phyloP scores from a whole-genome alignment of 441 rosid genomes.

The Mallotus repandus region DNA sequence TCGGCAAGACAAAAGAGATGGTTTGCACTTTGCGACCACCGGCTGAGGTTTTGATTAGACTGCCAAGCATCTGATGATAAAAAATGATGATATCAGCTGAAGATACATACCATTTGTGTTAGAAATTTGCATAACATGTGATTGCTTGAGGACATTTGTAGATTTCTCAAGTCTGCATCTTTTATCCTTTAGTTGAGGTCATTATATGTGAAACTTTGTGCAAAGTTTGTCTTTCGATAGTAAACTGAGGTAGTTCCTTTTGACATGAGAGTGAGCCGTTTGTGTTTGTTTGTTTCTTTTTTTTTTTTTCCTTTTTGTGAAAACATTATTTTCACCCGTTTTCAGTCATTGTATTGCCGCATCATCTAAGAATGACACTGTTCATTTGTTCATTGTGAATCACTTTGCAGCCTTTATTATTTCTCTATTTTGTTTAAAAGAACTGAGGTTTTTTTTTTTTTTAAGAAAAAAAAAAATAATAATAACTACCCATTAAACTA shows the following conservation, averaged over 20 bases:
- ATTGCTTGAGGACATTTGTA: slow-evolving; percentile 3
- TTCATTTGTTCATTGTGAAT: not conserved
- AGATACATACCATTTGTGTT: not conserved
- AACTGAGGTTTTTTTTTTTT: no score
- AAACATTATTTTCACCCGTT: not conserved
- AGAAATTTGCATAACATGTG: not conserved
- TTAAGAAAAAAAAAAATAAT: no score
- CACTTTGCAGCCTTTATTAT: not conserved
- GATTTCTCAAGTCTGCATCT: not conserved
- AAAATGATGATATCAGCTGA: not conserved
- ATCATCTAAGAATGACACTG: no score
- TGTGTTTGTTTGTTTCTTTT: no score
- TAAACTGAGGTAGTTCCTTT: not conserved
- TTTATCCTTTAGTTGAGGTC: not conserved
- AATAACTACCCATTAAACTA: no score
- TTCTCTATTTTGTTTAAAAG: not conserved
- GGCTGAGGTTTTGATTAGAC: slow-evolving; percentile 62
- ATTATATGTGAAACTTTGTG: no score
- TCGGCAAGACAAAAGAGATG: slow-evolving; percentile 97
- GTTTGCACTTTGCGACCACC: slow-evolving; percentile 91
- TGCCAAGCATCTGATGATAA: slow-evolving; percentile 52
- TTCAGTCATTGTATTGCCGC: not conserved
- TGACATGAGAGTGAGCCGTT: not conserved
- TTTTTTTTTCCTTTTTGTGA: not conserved
- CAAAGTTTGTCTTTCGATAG: slow-evolving; percentile 2